These are phyloP conservation scores for Heterobasidion occidentale DNA, from an alignment of 1,284 basidiomycete genomes.

Conservation along the genomic window DNA sequence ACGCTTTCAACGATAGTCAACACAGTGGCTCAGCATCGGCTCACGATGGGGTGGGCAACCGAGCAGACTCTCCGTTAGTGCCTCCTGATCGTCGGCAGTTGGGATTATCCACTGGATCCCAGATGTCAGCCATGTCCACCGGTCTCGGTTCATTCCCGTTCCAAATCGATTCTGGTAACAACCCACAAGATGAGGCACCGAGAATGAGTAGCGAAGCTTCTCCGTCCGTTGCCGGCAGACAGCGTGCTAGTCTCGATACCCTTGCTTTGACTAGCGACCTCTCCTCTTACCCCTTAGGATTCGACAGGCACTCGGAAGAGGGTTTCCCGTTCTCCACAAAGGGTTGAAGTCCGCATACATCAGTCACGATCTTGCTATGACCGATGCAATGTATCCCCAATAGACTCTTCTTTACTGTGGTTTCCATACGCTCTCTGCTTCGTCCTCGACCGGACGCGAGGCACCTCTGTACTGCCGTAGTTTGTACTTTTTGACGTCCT, in stretches of 20 bases:
- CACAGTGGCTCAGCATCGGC: background rate
- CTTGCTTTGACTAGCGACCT: slow-evolving; percentile 73
- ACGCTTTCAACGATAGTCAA: slow-evolving; percentile 21
- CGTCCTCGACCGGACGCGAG: background rate
- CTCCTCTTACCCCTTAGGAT: slow-evolving; percentile 70
- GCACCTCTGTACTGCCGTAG: background rate
- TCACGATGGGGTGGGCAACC: slow-evolving; percentile 1
- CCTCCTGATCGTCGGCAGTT: slow-evolving; percentile 20
- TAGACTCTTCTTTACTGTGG: background rate
- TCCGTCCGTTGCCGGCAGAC: slow-evolving; percentile 17
- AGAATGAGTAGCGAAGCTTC: background rate
- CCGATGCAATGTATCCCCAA: background rate
- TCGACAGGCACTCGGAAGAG: slow-evolving; percentile 27
- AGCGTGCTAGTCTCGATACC: slow-evolving; percentile 76
- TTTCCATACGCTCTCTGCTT: background rate
- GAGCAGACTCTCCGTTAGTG: background rate
- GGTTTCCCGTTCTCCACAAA: slow-evolving; percentile 4
- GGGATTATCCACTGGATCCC: slow-evolving; percentile 63
- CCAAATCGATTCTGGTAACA: slow-evolving; percentile 46
- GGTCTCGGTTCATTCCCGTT: slow-evolving; percentile 75
- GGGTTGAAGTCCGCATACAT: background rate
- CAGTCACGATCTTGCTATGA: background rate
- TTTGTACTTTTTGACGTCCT: background rate
- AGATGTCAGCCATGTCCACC: slow-evolving; percentile 64
- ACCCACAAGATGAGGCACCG: slow-evolving; percentile 15